These are phyloP conservation scores for Pascua sp. DNA, from an alignment of 1,284 basidiomycete genomes.

Conservation along the genomic window DNA sequence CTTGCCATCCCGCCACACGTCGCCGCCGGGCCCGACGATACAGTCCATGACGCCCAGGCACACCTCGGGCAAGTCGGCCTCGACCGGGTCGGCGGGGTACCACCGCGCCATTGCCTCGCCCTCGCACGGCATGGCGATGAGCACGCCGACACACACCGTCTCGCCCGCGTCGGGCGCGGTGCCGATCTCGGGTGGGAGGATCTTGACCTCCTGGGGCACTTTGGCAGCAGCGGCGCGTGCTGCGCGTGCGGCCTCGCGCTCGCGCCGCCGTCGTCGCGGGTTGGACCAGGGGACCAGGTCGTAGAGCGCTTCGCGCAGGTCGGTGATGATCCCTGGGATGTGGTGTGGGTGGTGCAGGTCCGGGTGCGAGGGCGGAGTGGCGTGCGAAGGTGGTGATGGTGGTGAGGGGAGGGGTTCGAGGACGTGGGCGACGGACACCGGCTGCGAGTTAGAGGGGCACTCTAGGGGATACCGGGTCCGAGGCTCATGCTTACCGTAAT, in stretches of 20 bases:
- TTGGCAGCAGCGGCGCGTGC: neutral
- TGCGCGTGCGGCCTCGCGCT: neutral
- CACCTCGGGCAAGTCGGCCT: slow-evolving; percentile 35
- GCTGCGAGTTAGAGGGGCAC: no score
- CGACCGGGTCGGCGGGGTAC: slow-evolving; percentile 22
- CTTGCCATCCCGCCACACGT: no score
- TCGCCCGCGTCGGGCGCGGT: slow-evolving; percentile 20
- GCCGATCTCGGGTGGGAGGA: neutral
- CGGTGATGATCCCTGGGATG: neutral
- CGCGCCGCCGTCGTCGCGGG: neutral
- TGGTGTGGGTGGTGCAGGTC: no score
- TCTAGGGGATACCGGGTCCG: no score
- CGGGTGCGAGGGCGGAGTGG: neutral
- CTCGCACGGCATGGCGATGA: slow-evolving; percentile 39
- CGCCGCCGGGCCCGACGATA: neutral
- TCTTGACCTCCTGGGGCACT: neutral
- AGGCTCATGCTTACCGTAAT: no score
- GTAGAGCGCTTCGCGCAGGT: slow-evolving; percentile 4
- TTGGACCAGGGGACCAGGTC: slow-evolving; percentile 5
- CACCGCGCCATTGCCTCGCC: slow-evolving; percentile 18
- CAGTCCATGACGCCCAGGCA: slow-evolving; percentile 35
- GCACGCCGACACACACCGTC: slow-evolving; percentile 36
- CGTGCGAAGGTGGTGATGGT: no score
- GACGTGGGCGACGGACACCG: no score
- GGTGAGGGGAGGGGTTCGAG: no score